These are phyloP conservation scores for Coemansia sp. DNA, from an alignment of 192 early-diverging fungal species.

Conservation along the genomic window DNA sequence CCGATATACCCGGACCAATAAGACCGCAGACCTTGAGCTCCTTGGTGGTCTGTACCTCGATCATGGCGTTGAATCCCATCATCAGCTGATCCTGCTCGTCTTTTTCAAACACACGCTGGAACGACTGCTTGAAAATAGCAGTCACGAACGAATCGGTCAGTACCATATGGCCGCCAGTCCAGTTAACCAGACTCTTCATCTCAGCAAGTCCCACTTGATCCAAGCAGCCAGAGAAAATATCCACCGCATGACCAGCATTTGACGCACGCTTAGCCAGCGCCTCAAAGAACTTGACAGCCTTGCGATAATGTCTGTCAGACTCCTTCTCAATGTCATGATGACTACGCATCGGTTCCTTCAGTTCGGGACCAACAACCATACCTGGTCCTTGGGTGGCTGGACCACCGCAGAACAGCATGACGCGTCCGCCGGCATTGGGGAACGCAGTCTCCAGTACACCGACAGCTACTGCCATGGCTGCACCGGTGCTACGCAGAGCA, in stretches of 20 bases:
- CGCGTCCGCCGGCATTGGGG: slow-evolving; percentile 87
- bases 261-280: slow-evolving; percentile 80
- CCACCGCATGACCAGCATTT: slow-evolving; percentile 85
- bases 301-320: slow-evolving; percentile 86
- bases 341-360: slow-evolving; percentile 93
- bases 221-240: slow-evolving; percentile 97
- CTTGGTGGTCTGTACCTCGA: slow-evolving; percentile 95
- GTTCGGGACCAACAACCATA: slow-evolving; percentile 87
- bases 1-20: slow-evolving; percentile 93
- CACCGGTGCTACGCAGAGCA: slow-evolving; percentile 90
- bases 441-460: slow-evolving; percentile 90
- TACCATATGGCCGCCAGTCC: slow-evolving; percentile 91
- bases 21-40: slow-evolving; percentile 95
- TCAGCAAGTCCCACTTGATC: slow-evolving; percentile 97
- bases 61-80: slow-evolving; percentile 96
- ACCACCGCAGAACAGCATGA: slow-evolving; percentile 93
- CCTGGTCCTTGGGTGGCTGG: slow-evolving; percentile 94
- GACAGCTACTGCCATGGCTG: slow-evolving; percentile 89
- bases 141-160: slow-evolving; percentile 95
- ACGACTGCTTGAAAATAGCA: slow-evolving; percentile 96
- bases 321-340: slow-evolving; percentile 99
- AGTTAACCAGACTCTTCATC: slow-evolving; percentile 89
- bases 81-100: slow-evolving; percentile 83
- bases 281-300: slow-evolving; percentile 95
- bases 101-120: slow-evolving; percentile 92